A percentile compares a stretch with the other conserved stretches of the same genome.
phyloP scores from a whole-genome alignment of 2,329 filamentous ascomycete genomes.

The Colletotrichum falcatum region DNA sequence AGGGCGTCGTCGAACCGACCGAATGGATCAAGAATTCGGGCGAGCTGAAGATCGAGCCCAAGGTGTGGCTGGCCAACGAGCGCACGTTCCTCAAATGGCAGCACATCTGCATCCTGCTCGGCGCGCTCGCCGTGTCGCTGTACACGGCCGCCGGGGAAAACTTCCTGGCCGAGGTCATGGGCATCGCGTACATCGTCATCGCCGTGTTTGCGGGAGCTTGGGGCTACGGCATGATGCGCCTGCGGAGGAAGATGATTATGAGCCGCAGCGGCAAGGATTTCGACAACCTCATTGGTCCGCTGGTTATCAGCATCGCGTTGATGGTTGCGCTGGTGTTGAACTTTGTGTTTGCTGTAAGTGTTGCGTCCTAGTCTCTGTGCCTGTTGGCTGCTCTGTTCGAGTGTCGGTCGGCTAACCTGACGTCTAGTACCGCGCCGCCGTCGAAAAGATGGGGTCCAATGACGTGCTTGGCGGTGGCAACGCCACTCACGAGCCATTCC shows the following conservation, averaged over 20 bases:
- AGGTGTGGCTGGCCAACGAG: slow-evolving; percentile 99
- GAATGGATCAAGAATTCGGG: slow-evolving; percentile 96
- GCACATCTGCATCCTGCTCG: slow-evolving; percentile 90
- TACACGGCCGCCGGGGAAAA: slow-evolving; percentile 90
- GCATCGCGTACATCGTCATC: slow-evolving; percentile 84
- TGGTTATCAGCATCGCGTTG: slow-evolving; percentile 84
- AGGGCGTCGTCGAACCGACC: slow-evolving; percentile 87
- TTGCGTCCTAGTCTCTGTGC: not conserved
- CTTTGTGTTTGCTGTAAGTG: slow-evolving; percentile 85
- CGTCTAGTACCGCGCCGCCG: slow-evolving; percentile 36
- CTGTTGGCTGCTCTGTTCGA: not conserved
- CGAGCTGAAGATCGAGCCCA: slow-evolving; percentile 92
- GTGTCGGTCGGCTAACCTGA: not conserved
- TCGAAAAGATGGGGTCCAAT: slow-evolving; percentile 29
- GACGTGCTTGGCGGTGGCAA: slow-evolving; percentile 2
- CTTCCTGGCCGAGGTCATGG: slow-evolving; percentile 79
- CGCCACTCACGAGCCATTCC: slow-evolving; percentile 32
- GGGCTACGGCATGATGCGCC: slow-evolving; percentile 88
- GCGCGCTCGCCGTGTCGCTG: slow-evolving; percentile 83
- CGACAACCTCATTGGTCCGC: slow-evolving; percentile 86
- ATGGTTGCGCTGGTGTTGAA: slow-evolving; percentile 85
- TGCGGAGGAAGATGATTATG: slow-evolving; percentile 81
- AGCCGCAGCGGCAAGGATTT: slow-evolving; percentile 92
- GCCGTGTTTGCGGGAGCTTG: slow-evolving; percentile 86
- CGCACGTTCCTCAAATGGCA: slow-evolving; percentile 99